Evolutionary conservation across 73 alveolate species (phyloP).

Genomic region (Blepharisma stoltei): DNA sequence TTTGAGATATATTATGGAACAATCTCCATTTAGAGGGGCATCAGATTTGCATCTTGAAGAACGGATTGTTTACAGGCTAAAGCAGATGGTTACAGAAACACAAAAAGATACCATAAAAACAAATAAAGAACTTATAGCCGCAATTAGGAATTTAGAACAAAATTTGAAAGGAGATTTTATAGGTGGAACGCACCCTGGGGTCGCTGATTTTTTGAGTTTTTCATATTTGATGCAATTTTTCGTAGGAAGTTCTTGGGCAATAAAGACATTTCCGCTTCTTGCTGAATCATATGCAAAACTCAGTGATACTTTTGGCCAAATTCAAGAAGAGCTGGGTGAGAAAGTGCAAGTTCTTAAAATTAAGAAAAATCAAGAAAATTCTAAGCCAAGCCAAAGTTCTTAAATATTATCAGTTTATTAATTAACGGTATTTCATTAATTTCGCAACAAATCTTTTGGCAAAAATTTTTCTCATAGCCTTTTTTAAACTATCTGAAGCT

Average conservation of each 20-base stretch:
- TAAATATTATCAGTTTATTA: no score
- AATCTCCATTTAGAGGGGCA: not conserved
- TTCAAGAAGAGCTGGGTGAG: constrained; percentile 1
- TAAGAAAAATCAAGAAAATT: not conserved
- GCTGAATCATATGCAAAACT: not conserved
- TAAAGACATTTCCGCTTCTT: constrained; percentile 16
- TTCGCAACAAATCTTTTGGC: no score
- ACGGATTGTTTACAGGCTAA: not conserved
- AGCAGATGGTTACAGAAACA: not conserved
- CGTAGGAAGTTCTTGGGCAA: constrained; percentile 7
- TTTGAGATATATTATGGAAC: constrained; percentile 6
- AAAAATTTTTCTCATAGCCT: no score
- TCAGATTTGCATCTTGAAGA: not conserved
- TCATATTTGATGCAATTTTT: not conserved
- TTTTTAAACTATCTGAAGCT: no score
- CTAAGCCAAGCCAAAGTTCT: not conserved
- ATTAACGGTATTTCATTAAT: no score
- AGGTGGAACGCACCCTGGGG: not conserved
- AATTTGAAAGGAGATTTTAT: not conserved
- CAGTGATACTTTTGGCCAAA: not conserved
- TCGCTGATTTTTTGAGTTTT: not conserved
- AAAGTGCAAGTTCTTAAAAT: not conserved
- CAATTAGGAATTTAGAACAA: not conserved
- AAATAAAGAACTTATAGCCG: not conserved
- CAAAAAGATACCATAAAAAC: not conserved